Conservation (phyloP, 805 yeast genomes). For the Candida coquimbonensis region DNA sequence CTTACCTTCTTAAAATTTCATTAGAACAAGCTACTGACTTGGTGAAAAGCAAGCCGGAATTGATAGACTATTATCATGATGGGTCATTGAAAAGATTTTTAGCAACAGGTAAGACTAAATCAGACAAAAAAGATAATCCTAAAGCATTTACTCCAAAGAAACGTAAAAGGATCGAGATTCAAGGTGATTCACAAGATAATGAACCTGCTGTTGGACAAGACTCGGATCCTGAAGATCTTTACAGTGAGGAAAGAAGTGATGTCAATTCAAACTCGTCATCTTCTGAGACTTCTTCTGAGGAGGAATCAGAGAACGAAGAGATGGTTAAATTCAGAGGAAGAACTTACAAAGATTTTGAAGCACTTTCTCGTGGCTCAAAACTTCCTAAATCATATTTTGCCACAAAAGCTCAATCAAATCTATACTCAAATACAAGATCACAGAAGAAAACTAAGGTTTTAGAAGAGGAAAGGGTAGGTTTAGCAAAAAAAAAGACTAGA, state of each 20-base stretch:
- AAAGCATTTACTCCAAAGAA: background rate
- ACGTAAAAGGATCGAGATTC: background rate
- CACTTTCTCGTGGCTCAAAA: slow-evolving; percentile 15
- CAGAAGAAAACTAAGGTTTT: slow-evolving; percentile 1
- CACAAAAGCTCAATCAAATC: background rate
- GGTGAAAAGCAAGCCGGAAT: slow-evolving; percentile 17
- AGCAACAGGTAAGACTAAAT: background rate
- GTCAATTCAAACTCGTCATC: background rate
- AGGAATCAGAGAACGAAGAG: background rate
- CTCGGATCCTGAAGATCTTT: background rate
- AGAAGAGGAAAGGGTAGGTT: slow-evolving; percentile 12
- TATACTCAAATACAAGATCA: background rate
- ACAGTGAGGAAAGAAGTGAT: background rate
- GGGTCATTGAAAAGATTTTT: slow-evolving; percentile 15
- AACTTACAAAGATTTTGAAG: slow-evolving; percentile 14
- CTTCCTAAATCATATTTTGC: slow-evolving; percentile 20
- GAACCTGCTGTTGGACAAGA: background rate
- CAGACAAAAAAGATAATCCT: background rate
- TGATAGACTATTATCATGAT: slow-evolving; percentile 24
- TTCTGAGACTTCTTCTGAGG: background rate
- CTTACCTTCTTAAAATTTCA: slow-evolving; percentile 14
- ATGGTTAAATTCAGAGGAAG: slow-evolving; percentile 14
- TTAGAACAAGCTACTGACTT: slow-evolving; percentile 15
- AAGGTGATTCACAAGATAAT: background rate
- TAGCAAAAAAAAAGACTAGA: slow-evolving; percentile 16